Conservation (phyloP, 257 asterid species). For the Solanum rostratum region DNA sequence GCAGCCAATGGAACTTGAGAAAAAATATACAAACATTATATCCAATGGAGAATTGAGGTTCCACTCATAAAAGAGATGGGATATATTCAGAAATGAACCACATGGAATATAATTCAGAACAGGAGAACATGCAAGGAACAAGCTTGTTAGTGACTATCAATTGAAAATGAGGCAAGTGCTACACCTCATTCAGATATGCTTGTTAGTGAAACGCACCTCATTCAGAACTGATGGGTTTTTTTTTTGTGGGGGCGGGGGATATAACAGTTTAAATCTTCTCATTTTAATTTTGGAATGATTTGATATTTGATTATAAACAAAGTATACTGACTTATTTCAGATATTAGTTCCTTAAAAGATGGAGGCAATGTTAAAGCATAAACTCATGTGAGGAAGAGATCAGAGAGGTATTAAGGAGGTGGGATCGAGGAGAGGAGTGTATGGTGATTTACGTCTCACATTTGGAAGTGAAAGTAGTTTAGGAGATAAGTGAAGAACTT, state of each 20-base stretch:
- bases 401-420: not conserved
- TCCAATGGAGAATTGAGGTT: not conserved
- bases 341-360: not conserved
- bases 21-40: not conserved
- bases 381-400: not conserved
- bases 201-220: not conserved
- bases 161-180: not conserved
- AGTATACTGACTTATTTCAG: not conserved
- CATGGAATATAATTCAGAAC: not conserved
- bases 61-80: not conserved
- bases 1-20: not conserved
- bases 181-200: not conserved
- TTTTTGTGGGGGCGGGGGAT: not conserved
- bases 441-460: not conserved
- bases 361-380: not conserved
- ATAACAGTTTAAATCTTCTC: not conserved
- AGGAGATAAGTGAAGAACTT: not conserved
- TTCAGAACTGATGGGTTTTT: not conserved
- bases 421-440: not conserved
- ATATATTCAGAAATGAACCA: not conserved
- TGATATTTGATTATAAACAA: not conserved
- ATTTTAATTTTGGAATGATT: not conserved
- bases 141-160: not conserved
- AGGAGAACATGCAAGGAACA: not conserved
- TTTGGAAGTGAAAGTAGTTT: not conserved